These are phyloP conservation scores for Arthrobotrys entomopaga DNA, from an alignment of 2,329 filamentous ascomycete genomes.

Conservation along the genomic window DNA sequence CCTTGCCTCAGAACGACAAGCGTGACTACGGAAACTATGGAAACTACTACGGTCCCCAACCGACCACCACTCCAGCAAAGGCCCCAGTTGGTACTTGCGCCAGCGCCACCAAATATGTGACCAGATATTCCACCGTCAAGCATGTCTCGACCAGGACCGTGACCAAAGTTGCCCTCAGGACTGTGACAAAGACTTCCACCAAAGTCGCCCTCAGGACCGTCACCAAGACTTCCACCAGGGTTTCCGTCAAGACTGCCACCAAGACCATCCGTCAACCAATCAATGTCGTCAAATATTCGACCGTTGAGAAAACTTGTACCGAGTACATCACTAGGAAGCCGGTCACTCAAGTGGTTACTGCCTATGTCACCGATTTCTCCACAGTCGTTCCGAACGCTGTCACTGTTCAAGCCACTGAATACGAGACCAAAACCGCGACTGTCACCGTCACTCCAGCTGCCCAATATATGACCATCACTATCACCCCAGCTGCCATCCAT, in stretches of 20 bases:
- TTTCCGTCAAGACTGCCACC: background rate
- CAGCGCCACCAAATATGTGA: conserved; percentile 1
- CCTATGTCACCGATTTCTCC: background rate
- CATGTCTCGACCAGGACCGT: background rate
- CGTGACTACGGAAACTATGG: background rate
- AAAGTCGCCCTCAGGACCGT: background rate
- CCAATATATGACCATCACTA: background rate
- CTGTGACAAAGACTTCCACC: background rate
- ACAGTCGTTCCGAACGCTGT: background rate
- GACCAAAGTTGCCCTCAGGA: background rate
- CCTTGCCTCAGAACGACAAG: background rate
- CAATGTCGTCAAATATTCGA: background rate
- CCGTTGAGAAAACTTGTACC: background rate
- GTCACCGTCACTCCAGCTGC: background rate
- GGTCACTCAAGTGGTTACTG: background rate
- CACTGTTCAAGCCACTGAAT: background rate
- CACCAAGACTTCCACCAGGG: background rate
- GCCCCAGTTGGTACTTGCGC: background rate
- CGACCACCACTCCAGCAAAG: background rate
- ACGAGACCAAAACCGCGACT: background rate
- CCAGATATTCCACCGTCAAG: background rate
- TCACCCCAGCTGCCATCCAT: background rate
- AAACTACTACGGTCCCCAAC: background rate
- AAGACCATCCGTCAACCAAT: background rate
- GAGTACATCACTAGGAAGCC: background rate